Evolutionary conservation across 164 flowering plant genomes (phyloP), one percentile per base, ranked within the genome.

Genomic region (Magnolia officinalis): DNA sequence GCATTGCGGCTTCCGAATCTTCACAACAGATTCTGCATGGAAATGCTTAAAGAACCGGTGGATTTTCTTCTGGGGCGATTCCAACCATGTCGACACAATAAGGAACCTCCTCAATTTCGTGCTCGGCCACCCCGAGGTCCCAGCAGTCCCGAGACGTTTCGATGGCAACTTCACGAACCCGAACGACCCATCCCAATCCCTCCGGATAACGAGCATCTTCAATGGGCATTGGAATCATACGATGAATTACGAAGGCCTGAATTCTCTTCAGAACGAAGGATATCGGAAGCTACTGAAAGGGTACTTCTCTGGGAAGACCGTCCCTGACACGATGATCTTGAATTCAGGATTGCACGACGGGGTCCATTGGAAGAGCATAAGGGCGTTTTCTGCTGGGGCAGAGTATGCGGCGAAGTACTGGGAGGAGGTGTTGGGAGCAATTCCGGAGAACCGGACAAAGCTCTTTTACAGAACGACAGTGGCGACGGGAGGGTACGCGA

Each of bases 61-160:
- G 98, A 84, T 96, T 58, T 96, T 96, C 94, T 96, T 92, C 83
- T 96, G 98, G 99, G 99, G 99, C 4, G 99, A 96, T 76, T 96
- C 99, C 7, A 96, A 96, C 81, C 99, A 96, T 71, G 97, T 94
- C 3, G 99, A 96, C 71, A 87, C 98, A 0, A 85, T 94, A 29
- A 82, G 98, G n/a, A 96, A 96, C 88, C 84, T 96, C 51, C 87
- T 96, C 18, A 86, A 87, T 75, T 94, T 96, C 75, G 74, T 96
- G 20, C 85, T 96, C 24, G 89, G 81, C 59, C 74, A 85, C 63
- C 63, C 86, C 2, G 85, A 84, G 1, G 71, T 91, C 26, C 71
- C 75, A 1, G 71, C 87, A 0, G 92, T 94, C 10, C 89, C 97
- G 0, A 80, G 98, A 50, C 80, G 90, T 18, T 96, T 90, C 75